Conservation (phyloP, 768 basidiomycete genomes). For the Suillus discolor region DNA sequence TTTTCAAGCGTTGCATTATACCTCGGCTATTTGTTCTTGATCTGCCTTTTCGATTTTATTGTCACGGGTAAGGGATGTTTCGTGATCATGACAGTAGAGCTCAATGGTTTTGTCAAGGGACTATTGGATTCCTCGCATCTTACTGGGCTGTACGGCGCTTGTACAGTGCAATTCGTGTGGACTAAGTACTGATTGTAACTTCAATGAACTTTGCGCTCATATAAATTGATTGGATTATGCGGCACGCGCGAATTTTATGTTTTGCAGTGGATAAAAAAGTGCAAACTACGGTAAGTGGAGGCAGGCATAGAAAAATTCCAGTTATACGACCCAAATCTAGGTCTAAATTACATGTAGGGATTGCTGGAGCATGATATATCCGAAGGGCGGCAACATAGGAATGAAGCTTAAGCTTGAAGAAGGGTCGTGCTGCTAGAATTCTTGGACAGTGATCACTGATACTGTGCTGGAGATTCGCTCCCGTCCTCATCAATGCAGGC, state of each 20-base stretch:
- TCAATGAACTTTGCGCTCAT: background rate
- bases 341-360: no score
- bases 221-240: background rate
- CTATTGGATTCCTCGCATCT: slow-evolving; percentile 88
- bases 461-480: no score
- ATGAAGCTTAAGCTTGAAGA: no score
- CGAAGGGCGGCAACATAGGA: no score
- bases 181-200: slow-evolving; percentile 33
- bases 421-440: no score
- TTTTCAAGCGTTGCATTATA: slow-evolving; percentile 82
- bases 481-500: no score
- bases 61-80: slow-evolving; percentile 64
- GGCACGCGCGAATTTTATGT: background rate
- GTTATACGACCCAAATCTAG: no score
- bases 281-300: no score
- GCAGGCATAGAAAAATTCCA: no score
- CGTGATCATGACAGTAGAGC: slow-evolving; percentile 5
- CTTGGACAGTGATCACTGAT: no score
- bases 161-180: slow-evolving; percentile 82
- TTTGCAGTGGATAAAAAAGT: no score
- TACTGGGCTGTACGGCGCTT: slow-evolving; percentile 89
- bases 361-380: no score
- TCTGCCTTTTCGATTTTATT: slow-evolving; percentile 84
- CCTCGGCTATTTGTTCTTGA: slow-evolving; percentile 86
- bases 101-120: slow-evolving; percentile 49